Conservation (phyloP, 2,329 filamentous ascomycete species). For the Calcarisporium arbuscula region DNA sequence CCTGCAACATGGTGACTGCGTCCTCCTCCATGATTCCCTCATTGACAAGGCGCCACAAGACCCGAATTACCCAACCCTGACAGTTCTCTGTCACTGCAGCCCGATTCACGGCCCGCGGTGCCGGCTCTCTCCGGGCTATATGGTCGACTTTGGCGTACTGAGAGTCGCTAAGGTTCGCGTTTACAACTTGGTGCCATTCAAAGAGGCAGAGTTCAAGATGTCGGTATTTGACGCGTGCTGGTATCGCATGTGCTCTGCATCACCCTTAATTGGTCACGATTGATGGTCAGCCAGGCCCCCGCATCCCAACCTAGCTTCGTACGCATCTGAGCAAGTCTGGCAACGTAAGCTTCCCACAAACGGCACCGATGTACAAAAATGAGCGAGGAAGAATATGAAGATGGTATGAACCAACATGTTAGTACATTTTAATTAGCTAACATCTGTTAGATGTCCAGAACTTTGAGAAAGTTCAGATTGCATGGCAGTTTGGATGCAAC, state of each 20-base stretch:
- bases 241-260: constrained; percentile 3
- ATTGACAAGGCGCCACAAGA: neutral
- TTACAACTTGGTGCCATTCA: constrained; percentile 1
- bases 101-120: neutral
- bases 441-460: no score
- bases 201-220: neutral
- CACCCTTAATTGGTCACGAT: constrained; percentile 1
- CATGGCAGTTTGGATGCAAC: no score
- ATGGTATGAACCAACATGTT: no score
- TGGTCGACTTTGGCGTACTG: neutral
- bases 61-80: neutral
- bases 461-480: no score
- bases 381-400: no score
- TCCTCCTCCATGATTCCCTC: neutral
- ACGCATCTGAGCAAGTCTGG: no score
- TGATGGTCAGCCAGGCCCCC: no score
- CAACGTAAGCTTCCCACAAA: no score
- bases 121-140: neutral
- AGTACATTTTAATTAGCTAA: no score
- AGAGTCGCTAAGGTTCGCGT: neutral
- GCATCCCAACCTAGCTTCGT: no score
- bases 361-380: no score
- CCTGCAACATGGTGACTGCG: neutral
- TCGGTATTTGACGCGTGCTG: neutral
- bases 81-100: neutral